Base-by-base conservation (phyloP, 768 basidiomycete genomes). In the Suillus placidus region DNA sequence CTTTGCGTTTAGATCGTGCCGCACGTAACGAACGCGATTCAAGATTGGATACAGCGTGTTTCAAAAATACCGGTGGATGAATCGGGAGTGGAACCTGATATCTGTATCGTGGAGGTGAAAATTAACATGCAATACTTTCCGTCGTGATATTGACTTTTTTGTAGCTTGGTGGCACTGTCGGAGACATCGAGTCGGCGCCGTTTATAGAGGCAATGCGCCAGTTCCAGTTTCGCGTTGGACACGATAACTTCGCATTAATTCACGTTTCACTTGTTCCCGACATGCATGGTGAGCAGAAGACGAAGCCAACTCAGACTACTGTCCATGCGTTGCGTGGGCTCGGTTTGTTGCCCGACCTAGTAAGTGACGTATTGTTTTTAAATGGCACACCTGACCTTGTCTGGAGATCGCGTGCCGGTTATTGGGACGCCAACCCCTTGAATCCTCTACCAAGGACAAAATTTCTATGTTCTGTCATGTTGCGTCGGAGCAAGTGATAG, bases 381-480 rank as follows among this genome's bases (percentile, higher is more conserved):
- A 26, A 40, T 61, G 61, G 34, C 32, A 37, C 64, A 45, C 61
- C 52, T 57, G 14, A 60, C 35, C 23, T 58, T 38, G 14, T 14
- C 55, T 12, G 12, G 26, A 97, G 95, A 97, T 99, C 71, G 97
- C 97, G 0, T 98, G 97, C 77, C 90, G 97, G 47, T 80, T 95
- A 38, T 80, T 93, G 61, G 88, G 91, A 66, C 88, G 91, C 23
- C 85, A 92, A 67, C 90, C 92, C 0, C 83, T 99, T n/a, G 87
- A 90, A 62, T 83, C 86, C 18, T 85, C 92, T 0, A 97, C 96
- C 42, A 97, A 95, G 79, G 86, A 90, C 73, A 99, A 99, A 78
- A 97, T 99, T 49, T 95, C 94, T 67, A 98, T 99, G 96, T 99
- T 99, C 84, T 98, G 97, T 78, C 97, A 99, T 72, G 97, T 99